Percentiles rank a stretch among this genome's conserved stretches.
phyloP scores from a whole-genome alignment of 1,284 basidiomycete species.

The Jaminaea rosea region DNA sequence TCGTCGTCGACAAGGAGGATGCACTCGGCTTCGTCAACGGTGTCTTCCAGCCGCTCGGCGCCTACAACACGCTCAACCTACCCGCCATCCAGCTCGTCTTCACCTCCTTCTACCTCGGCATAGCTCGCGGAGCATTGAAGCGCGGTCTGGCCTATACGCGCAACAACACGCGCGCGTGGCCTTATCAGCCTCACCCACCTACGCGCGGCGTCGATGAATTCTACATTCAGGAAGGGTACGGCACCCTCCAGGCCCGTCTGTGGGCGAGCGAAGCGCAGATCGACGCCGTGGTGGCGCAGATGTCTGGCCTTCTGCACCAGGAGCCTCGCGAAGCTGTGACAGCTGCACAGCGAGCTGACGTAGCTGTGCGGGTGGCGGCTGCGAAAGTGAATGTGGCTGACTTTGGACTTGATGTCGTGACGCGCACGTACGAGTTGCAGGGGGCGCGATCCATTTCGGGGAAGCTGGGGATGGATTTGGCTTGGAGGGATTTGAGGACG shows the following conservation, averaged over 20 bases:
- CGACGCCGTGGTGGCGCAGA: constrained; percentile 26
- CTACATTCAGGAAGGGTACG: constrained; percentile 46
- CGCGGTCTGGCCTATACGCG: constrained; percentile 39
- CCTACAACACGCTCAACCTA: constrained; percentile 45
- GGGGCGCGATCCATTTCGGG: constrained; percentile 40
- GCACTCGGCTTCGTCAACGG: constrained; percentile 33
- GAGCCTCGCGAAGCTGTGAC: constrained; percentile 24
- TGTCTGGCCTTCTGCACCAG: constrained; percentile 23
- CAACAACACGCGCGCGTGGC: constrained; percentile 44
- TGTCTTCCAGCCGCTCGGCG: constrained; percentile 33
- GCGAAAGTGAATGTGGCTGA: constrained; percentile 43
- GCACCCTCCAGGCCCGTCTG: constrained; percentile 40
- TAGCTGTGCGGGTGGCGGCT: constrained; percentile 43
- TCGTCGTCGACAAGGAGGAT: constrained; percentile 32
- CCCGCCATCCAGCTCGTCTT: constrained; percentile 45
- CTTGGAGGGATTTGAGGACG: constrained; percentile 30
- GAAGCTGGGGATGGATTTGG: constrained; percentile 43
- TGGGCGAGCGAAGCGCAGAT: constrained; percentile 43
- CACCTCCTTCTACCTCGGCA: constrained; percentile 46
- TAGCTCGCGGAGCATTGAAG: constrained; percentile 42
- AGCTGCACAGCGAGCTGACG: constrained; percentile 38
- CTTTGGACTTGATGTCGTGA: constrained; percentile 41
- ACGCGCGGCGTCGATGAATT: constrained; percentile 37
- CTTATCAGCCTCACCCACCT: constrained; percentile 33
- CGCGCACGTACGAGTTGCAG: constrained; percentile 41